Conservation (phyloP, 768 basidiomycete species). For the Phlebiopsis flavidoalba region DNA sequence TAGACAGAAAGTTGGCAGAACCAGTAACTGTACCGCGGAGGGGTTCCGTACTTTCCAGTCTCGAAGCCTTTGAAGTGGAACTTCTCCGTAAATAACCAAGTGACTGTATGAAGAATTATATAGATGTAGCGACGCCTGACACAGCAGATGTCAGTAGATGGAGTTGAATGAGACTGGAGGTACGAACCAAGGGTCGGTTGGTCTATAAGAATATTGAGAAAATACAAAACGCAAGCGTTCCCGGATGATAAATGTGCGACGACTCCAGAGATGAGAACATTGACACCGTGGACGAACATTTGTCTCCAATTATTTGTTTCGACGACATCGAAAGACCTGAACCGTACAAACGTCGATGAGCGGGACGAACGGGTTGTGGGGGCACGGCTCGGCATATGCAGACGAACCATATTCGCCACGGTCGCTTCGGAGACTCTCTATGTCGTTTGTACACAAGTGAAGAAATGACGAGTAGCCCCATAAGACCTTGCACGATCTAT, state of each 20-base stretch:
- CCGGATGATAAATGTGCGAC: constrained; percentile 62
- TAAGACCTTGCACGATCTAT: constrained; percentile 75
- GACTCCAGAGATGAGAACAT: constrained; percentile 74
- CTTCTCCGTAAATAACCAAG: constrained; percentile 58
- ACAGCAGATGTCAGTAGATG: not conserved
- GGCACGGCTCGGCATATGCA: not conserved
- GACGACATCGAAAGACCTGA: constrained; percentile 89
- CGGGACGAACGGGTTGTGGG: not conserved
- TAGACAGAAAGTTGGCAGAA: constrained; percentile 76
- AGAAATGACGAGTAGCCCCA: constrained; percentile 88
- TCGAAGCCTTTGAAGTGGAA: constrained; percentile 70
- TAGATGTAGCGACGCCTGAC: constrained; percentile 79
- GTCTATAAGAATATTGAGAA: constrained; percentile 89
- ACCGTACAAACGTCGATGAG: constrained; percentile 4
- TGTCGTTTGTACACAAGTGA: constrained; percentile 88
- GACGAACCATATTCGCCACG: constrained; percentile 88
- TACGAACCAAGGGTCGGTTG: constrained; percentile 81
- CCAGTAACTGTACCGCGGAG: constrained; percentile 74
- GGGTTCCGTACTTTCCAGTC: constrained; percentile 85
- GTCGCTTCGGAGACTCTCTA: constrained; percentile 76
- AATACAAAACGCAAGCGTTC: constrained; percentile 91
- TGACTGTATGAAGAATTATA: constrained; percentile 58
- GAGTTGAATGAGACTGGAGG: not conserved
- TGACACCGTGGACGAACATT: constrained; percentile 73
- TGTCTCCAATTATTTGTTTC: constrained; percentile 88